Percentiles rank a stretch among this genome's conserved stretches.
Evolutionary conservation across 441 rosid genomes (phyloP).

Genomic region (Gossypium lobatum): DNA sequence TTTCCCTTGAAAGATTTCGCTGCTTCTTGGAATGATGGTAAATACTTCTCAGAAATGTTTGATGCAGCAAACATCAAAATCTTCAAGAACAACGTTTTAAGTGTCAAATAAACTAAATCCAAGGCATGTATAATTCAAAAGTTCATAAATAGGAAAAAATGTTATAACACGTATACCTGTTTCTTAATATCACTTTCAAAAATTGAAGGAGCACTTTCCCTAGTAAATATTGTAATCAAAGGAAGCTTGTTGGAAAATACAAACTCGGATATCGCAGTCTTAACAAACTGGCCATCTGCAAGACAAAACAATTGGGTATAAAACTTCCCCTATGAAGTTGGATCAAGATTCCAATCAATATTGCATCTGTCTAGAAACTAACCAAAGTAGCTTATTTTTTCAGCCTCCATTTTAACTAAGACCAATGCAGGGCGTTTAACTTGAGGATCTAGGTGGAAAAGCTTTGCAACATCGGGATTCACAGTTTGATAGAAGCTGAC

Average conservation of each 20-base stretch:
- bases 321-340: slow-evolving; percentile 8
- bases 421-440: slow-evolving; percentile 76
- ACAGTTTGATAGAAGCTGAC: slow-evolving; percentile 87
- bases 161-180: slow-evolving; percentile 39
- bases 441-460: slow-evolving; percentile 76
- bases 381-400: slow-evolving; percentile 74
- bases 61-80: slow-evolving; percentile 57
- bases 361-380: slow-evolving; percentile 23
- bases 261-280: slow-evolving; percentile 60
- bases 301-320: slow-evolving; percentile 17
- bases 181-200: slow-evolving; percentile 85
- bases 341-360: slow-evolving; percentile 4
- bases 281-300: slow-evolving; percentile 81
- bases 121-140: neutral
- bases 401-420: slow-evolving; percentile 70
- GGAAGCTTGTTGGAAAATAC: slow-evolving; percentile 85
- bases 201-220: slow-evolving; percentile 69
- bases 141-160: neutral
- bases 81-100: slow-evolving; percentile 31
- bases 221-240: slow-evolving; percentile 67
- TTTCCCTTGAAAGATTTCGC: slow-evolving; percentile 89
- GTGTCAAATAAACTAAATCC: slow-evolving; percentile 8
- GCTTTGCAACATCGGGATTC: slow-evolving; percentile 77
- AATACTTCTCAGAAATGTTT: slow-evolving; percentile 60
- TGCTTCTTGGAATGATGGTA: slow-evolving; percentile 65